Base-by-base conservation (phyloP, 148 eudicot genomes). In the Vaccinium corymbosum region DNA sequence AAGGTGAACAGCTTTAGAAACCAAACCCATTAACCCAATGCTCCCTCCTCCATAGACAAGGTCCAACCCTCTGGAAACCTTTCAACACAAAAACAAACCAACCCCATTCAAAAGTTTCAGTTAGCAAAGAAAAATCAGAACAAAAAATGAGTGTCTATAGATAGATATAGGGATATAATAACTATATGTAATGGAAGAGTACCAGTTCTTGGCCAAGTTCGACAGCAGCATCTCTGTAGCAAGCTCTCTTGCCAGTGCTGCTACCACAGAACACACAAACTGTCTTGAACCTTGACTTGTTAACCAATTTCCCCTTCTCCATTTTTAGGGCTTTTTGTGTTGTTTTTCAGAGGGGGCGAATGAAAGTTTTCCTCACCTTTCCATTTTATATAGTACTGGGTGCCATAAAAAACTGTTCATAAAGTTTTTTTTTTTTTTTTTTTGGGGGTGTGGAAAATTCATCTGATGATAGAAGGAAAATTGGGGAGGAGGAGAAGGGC, bases 31-130 rank as follows among this genome's bases (percentile, higher is more conserved):
- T 3, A 93, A 82, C 3, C 96, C 96, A 61, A 93, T 84, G 59
- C 96, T 92, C 1, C 94, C 96, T n/a, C 96, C 96, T 48, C 95
- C 95, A 85, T 93, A 93, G 14, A 93, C 95, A 51, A 93, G 91
- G 81, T 88, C 87, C 86, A 93, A 74, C n/a, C 87, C 89, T 80
- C 88, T 91, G 81, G 85, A 78, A 38, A 93, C 93, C 96, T 93
- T 80, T 25, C 80, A 35, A 59, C 35, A 51, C 6, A 17, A 42
- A 51, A 27, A 15, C 42, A 75, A 11, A 27, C 42, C 52, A 29
- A 59, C 64, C 2, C 7, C 6, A 22, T 32, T 17, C 12, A 25
- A 8, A 78, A 35, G 38, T 15, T 42, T 42, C 46, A 42, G 46
- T 42, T 42, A 42, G 4, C 19, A 20, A 74, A 76, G 25, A 51